phyloP scores from a whole-genome alignment of 345 rosid genomes.

The Camelina laxa region DNA sequence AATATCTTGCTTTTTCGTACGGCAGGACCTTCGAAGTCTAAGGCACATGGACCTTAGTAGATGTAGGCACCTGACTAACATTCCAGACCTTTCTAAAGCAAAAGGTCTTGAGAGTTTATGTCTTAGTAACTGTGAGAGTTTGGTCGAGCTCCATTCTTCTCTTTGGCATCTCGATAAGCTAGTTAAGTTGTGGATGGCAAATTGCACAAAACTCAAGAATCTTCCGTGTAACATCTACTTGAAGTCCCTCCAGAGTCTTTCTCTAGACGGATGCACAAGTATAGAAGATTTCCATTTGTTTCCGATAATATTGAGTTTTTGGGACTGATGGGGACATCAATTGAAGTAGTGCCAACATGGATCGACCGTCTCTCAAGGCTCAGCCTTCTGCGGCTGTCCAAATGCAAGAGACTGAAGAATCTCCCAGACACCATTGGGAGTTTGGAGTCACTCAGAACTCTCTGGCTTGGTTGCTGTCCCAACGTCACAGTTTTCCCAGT shows the following conservation, averaged over 20 bases:
- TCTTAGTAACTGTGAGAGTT: slow-evolving; percentile 25
- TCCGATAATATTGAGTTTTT: slow-evolving; percentile 32
- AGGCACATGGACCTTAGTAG: slow-evolving; percentile 31
- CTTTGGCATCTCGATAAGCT: slow-evolving; percentile 33
- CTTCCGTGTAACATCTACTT: slow-evolving; percentile 15
- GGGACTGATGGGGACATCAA: slow-evolving; percentile 22
- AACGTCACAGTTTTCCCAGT: slow-evolving; percentile 28
- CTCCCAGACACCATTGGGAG: slow-evolving; percentile 38
- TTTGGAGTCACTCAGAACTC: slow-evolving; percentile 21
- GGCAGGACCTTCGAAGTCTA: slow-evolving; percentile 33
- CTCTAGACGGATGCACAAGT: slow-evolving; percentile 33
- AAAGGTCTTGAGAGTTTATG: slow-evolving; percentile 23
- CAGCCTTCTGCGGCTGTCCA: neutral
- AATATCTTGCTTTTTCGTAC: slow-evolving; percentile 1
- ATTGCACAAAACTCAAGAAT: slow-evolving; percentile 32
- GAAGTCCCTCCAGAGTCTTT: slow-evolving; percentile 9
- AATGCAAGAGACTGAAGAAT: slow-evolving; percentile 33
- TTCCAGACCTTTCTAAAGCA: slow-evolving; percentile 40
- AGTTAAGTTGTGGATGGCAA: slow-evolving; percentile 16
- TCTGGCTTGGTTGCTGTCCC: slow-evolving; percentile 23
- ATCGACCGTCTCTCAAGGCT: slow-evolving; percentile 29
- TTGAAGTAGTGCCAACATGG: slow-evolving; percentile 25
- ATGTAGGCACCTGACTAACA: slow-evolving; percentile 28
- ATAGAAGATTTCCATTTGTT: slow-evolving; percentile 31
- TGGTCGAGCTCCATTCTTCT: slow-evolving; percentile 36